Conservation (phyloP, 1,284 basidiomycete genomes). For the Kwoniella shivajii region DNA sequence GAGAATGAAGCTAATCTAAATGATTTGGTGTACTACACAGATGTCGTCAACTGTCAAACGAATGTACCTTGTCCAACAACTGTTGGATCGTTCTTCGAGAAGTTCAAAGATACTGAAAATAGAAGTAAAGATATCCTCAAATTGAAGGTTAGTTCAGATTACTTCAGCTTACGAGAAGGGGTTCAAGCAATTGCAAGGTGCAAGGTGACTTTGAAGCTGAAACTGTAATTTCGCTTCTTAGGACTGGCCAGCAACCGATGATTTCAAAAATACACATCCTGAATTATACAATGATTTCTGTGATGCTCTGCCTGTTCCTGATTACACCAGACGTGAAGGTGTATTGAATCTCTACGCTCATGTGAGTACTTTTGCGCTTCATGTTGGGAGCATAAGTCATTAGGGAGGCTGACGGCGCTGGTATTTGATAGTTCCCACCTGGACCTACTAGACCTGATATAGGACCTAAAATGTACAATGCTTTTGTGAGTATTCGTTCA, state of each 20-base stretch:
- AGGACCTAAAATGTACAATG: conserved; percentile 65
- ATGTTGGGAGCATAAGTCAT: neutral
- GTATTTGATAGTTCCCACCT: conserved; percentile 73
- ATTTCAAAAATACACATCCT: conserved; percentile 81
- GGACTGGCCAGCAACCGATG: conserved; percentile 89
- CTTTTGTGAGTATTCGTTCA: conserved; percentile 42
- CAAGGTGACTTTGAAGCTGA: too few species aligned
- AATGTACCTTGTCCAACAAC: conserved; percentile 65
- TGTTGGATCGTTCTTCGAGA: conserved; percentile 75
- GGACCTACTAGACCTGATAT: conserved; percentile 85
- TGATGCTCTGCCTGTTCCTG: conserved; percentile 78
- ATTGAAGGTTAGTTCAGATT: conserved; percentile 67
- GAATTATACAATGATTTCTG: conserved; percentile 86
- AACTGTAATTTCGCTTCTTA: conserved; percentile 43
- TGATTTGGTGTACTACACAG: too few species aligned
- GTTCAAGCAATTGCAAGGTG: too few species aligned
- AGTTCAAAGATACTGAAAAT: conserved; percentile 70
- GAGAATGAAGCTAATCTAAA: too few species aligned
- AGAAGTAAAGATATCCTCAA: conserved; percentile 65
- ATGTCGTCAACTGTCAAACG: conserved; percentile 77
- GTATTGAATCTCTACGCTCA: conserved; percentile 73
- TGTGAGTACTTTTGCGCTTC: conserved; percentile 26
- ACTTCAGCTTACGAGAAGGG: neutral
- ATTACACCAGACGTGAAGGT: conserved; percentile 84
- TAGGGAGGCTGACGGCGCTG: neutral